Evolutionary conservation across 2,329 filamentous ascomycete species (phyloP), one percentile per base, ranked within the genome.

Genomic region (Myriosclerotinia duriaeana): DNA sequence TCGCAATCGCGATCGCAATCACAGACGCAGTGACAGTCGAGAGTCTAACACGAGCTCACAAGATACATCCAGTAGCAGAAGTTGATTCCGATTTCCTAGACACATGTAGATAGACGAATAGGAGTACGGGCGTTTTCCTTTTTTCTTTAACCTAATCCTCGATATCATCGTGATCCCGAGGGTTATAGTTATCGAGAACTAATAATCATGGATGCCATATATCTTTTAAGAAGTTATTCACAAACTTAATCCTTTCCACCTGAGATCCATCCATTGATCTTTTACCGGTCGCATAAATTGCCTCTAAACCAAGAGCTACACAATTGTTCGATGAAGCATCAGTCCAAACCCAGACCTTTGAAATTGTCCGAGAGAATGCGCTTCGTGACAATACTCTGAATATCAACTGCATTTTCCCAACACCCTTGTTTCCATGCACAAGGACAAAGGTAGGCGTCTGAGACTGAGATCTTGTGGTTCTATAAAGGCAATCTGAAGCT

Each of bases 201-300:
- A 70, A 63, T 6, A 71, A 38, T 69, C 70, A 69, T 52, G 70
- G 68, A 65, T 72, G 66, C 68, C 70, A 71, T 17, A 70, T 38
- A 44, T 69, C 66, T 26, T 53, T 38, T 8, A 70, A 60, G 53
- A 69, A 71, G 7, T n/a, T 42, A n/a, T 48, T 66, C n/a, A 69
- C 68, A 40, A 69, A 69, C 15, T 62, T 54, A 36, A 68, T 63
- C 34, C 71, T 71, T 17, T 71, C 65, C 30, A 53, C 50, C 15
- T 62, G 50, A 14, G 68, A 67, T 14, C 68, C 68, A 56, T 68
- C 66, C 50, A 62, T 66, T 7, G 70, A 69, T 34, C 68, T 61
- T 34, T 59, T 66, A 34, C 69, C 58, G 0, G 64, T 71, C 5
- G 67, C 67, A 65, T 66, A 69, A 2, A 69, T 66, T 52, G 67